Base-by-base conservation (phyloP, 495 filamentous ascomycete species). In the Penicillium steckii region DNA sequence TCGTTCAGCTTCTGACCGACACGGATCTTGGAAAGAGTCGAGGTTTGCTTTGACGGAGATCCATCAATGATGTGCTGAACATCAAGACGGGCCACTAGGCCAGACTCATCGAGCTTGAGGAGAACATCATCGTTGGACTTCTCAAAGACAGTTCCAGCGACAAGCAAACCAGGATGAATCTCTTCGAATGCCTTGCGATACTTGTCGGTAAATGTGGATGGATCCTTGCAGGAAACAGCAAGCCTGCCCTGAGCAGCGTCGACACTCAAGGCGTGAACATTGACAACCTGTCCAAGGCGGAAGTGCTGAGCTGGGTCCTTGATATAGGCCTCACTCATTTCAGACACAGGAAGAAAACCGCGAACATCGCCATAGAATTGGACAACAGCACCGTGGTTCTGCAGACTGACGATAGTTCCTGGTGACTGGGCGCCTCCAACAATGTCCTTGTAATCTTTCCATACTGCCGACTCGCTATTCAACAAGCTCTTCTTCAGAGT, bases 301-400 rank as follows among this genome's bases (percentile, higher is more conserved):
- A 98, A 98, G 65, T 98, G 92, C 60, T 94, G 82, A 37, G 79
- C 82, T 6, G 92, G 90, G 61, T 96, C 88, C 59, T 87, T 81
- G 57, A 98, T 96, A 67, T 85, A 97, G 12, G 91, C 89, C 63
- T 97, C 95, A 65, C 92, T 96, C 95, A 98, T 97, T 64, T 98
- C 93, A 3, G 88, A 87, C 2, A 95, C 84, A 1, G 94, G 93
- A 48, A 98, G 79, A 70, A 93, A 97, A 9, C 84, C 95, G 42
- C 82, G 80, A 32, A 97, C 72, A 8, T 76, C 68, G 19, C 91
- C 90, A 61, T 92, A 97, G 74, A 97, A 98, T 59, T 96, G 91
- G 44, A 97, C 88, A 18, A 95, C 82, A 10, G 93, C 94, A 50
- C 94, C 95, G 55, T 82, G 81, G 18, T 78, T 64, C 38, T 91